Evolutionary conservation across 352 stramenopile species (phyloP).

Genomic region (Phytopythium chamaehyphon): DNA sequence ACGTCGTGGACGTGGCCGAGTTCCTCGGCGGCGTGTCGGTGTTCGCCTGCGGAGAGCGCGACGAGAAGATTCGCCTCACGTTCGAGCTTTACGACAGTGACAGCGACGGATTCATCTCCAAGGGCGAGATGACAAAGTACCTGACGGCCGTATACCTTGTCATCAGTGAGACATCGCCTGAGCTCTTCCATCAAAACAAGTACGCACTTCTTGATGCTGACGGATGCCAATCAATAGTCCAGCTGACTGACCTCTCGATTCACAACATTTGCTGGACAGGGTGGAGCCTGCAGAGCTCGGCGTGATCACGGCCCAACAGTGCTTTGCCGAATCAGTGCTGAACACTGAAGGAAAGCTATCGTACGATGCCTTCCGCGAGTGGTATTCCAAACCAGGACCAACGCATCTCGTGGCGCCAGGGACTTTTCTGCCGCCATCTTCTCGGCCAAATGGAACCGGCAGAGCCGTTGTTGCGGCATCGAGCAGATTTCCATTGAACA

Average conservation of each 20-base stretch:
- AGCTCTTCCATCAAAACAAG: slow-evolving; percentile 72
- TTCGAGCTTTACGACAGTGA: slow-evolving; percentile 88
- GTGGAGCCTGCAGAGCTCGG: slow-evolving; percentile 62
- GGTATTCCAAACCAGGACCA: slow-evolving; percentile 69
- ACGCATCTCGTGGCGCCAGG: slow-evolving; percentile 31
- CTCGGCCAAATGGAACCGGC: neutral
- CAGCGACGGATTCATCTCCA: slow-evolving; percentile 77
- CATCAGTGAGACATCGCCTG: slow-evolving; percentile 57
- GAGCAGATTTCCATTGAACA: neutral
- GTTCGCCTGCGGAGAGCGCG: slow-evolving; percentile 71
- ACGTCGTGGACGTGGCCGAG: slow-evolving; percentile 74
- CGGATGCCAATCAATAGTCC: neutral
- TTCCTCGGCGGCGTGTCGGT: slow-evolving; percentile 83
- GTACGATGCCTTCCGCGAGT: slow-evolving; percentile 68
- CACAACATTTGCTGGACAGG: slow-evolving; percentile 21
- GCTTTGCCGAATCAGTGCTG: slow-evolving; percentile 67
- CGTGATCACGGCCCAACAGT: slow-evolving; percentile 63
- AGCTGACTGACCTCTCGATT: too few relatives aligned
- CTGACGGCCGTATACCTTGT: slow-evolving; percentile 82
- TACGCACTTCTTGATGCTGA: slow-evolving; percentile 16
- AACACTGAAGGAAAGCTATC: slow-evolving; percentile 66
- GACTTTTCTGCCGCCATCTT: too few relatives aligned
- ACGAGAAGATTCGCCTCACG: slow-evolving; percentile 80
- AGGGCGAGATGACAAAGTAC: slow-evolving; percentile 86
- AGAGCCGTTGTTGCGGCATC: neutral